Base-by-base conservation (phyloP, 2,329 filamentous ascomycete genomes). In the Talaromyces sp. region DNA sequence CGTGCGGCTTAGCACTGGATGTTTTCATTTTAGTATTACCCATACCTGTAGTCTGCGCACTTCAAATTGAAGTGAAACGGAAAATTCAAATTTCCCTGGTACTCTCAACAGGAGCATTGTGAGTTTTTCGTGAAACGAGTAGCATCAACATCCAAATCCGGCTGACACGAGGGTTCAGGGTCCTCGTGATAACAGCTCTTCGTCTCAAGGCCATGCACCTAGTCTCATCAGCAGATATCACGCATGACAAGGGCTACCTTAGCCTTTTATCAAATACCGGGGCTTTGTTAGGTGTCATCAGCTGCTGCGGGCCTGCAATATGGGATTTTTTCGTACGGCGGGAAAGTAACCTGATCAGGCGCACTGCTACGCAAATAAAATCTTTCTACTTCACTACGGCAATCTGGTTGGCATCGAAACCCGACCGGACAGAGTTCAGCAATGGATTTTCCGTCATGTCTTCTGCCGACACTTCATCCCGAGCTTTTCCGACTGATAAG, bases 191-290 rank as follows among this genome's bases (percentile, higher is more conserved):
- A 22, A 54, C 57, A 13, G 57, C 47, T 11, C 25, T 59, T 3
- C 49, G 49, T 5, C 57, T 54, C 6, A 42, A 54, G 33, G 49
- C 47, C 8, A 22, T 59, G 6, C 57, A 54, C 25, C 32, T 59
- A 19, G 49, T 54, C 11, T 27, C 49, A 4, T 59, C 57, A 25
- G 15, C 25, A 7, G 49, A 59, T n/a, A 17, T 59, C 13, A 59
- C 33, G 4, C 19, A 59, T 54, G 32, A 42, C 25, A 59, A 59
- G 39, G 33, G 49, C 22, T 59, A 59, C 19, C 47, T 54, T 4
- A 59, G 57, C 30, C 57, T 54, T 17, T 44, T 54, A 17, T 59
- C 57, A 19, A 59, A 59, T 32, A 19, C 32, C 5, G 57, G 49
- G 5, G 47, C 49, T n/a, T 54, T 59, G 49, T 9, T 47, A 22